Percentiles rank a stretch among this genome's conserved stretches.
Evolutionary conservation across 148 eudicot species (phyloP).

Genomic region (Fagopyrum esculentum): DNA sequence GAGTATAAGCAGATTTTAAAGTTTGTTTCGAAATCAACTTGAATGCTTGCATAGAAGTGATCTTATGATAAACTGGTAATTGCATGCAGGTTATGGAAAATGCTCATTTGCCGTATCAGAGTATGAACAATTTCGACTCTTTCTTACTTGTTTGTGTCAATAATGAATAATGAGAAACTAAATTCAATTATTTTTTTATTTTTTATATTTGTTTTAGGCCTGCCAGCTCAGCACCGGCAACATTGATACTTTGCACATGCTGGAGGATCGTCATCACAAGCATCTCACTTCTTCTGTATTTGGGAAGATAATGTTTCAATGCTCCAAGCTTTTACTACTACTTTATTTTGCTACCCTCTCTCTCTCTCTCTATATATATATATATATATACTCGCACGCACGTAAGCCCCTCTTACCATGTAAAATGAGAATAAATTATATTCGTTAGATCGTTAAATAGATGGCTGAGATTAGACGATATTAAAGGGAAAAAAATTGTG

Average conservation of each 20-base stretch:
- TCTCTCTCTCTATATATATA: too few relatives aligned
- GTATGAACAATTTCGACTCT: not conserved
- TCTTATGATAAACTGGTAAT: not conserved
- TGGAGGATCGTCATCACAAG: not conserved
- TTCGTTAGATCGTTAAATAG: too few relatives aligned
- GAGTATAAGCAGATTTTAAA: too few relatives aligned
- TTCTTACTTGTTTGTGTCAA: not conserved
- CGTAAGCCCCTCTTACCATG: too few relatives aligned
- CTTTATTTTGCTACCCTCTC: not conserved
- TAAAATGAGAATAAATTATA: too few relatives aligned
- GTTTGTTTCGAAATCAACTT: too few relatives aligned
- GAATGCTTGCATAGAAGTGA: too few relatives aligned
- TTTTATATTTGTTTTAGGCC: not conserved
- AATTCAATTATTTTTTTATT: not conserved
- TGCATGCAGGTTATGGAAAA: not conserved
- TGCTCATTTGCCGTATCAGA: conserved; percentile 6
- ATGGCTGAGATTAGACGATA: too few relatives aligned
- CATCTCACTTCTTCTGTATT: not conserved
- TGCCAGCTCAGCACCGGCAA: not conserved
- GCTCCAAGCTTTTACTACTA: not conserved
- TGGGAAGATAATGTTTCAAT: not conserved
- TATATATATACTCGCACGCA: too few relatives aligned
- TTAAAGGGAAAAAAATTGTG: too few relatives aligned
- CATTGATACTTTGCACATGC: not conserved
- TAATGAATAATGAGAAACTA: not conserved